Evolutionary conservation across 169 alveolate species (phyloP).

Genomic region (Cryptosporidium tyzzeri): DNA sequence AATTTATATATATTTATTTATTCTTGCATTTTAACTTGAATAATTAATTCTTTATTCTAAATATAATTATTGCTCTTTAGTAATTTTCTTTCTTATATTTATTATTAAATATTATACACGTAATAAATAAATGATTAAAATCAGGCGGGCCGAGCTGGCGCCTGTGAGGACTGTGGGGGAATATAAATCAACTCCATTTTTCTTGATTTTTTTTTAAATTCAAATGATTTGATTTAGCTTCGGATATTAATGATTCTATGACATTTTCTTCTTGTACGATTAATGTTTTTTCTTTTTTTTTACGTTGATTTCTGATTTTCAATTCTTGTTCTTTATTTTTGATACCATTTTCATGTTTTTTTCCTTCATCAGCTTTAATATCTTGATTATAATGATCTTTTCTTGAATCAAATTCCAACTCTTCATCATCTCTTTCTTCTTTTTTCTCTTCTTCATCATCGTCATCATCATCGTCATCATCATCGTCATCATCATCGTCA

Average conservation of each 20-base stretch:
- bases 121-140: background rate
- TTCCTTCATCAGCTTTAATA: background rate
- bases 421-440: constrained; percentile 1
- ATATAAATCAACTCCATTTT: constrained; percentile 13
- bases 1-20: background rate
- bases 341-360: background rate
- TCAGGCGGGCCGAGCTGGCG: background rate
- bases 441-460: constrained; percentile 7
- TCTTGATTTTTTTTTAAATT: constrained; percentile 15
- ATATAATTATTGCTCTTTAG: background rate
- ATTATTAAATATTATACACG: background rate
- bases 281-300: background rate
- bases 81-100: background rate
- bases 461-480: too few species aligned
- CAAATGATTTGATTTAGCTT: constrained; percentile 15
- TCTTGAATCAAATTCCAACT: background rate
- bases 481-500: background rate
- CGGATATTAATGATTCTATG: constrained; percentile 38
- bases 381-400: background rate
- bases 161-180: background rate
- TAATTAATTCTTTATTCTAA: background rate
- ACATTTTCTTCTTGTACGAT: constrained; percentile 55
- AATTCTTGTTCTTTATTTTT: background rate
- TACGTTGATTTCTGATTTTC: background rate
- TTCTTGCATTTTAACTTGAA: background rate